Evolutionary conservation across 176 grass and related monocot genomes (phyloP), one percentile per base, ranked within the genome.

Genomic region (Bothriochloa decipiens): DNA sequence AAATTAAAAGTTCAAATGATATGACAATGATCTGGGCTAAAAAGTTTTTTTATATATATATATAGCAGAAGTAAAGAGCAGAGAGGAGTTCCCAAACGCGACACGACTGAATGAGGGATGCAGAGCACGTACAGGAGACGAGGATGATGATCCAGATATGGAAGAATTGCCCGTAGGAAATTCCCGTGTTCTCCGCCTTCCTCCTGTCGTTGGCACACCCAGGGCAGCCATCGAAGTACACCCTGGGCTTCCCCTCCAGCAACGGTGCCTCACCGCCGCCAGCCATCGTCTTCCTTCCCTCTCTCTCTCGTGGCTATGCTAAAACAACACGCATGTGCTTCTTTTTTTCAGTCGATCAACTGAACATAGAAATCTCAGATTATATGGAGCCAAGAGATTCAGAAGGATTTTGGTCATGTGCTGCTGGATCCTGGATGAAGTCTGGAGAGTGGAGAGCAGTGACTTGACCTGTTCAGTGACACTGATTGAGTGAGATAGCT

Each of bases 141-240:
- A 94, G 84, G n/a, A 74, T 88, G 85, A 92, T 27, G 39, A 88
- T 23, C 90, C 88, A 90, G 50, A 92, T 64, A 35, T 90, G 80
- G 29, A 92, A 45, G 82, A 91, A 86, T 27, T 45, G 47, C 36
- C 27, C 29, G 86, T 82, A 91, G 36, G 90, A 86, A 73, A 91
- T 49, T 25, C 85, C 78, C 4, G 25, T 27, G 72, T 73, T 55
- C 15, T 18, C 11, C 47, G 70, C 86, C 82, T 91, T 91, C 82
- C 29, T 75, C 67, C 82, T 35, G 7, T 85, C 86, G 18, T 82
- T 37, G 72, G 83, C 74, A 73, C 90, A 91, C n/a, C 78, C 90
- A 5, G 90, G 86, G 46, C 90, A 91, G n/a, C 78, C 79, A 35
- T 95, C 90, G 42, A 80, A 67, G 50, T 82, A 80, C 42, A 73